Base-by-base conservation (phyloP, 352 stramenopile species). In the Peronospora farinosa region DNA sequence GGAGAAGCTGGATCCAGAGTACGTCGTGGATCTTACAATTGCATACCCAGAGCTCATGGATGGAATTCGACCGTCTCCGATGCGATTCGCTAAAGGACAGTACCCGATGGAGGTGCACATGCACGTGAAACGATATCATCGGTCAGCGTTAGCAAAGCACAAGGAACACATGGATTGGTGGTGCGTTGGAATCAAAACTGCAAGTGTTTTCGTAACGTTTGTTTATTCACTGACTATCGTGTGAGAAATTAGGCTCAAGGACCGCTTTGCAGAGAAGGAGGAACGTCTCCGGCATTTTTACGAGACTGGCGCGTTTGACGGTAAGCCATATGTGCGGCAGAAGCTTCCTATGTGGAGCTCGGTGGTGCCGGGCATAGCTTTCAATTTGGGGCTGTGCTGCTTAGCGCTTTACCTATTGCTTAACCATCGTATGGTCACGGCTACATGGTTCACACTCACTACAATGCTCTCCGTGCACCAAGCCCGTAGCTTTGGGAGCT, bases 21-120 rank as follows among this genome's bases (percentile, higher is more conserved):
- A 67, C 25, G 64, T 92, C 12, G 52, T 92, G 11, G 81, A 92
- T 50, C 49, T 90, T 2, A 92, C 81, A 1, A 68, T 92, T 17
- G 81, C 65, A 7, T 92, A 88, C 57, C 78, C 78, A 0, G 78
- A 92, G 52, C 77, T 92, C 1, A 60, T 70, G 8, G 45, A 83
- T 13, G 81, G 81, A 15, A 46, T 92, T 23, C 59, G 78, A 42
- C 81, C 81, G 5, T 92, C 81, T 3, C 81, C 81, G 50, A 46
- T 88, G 11, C 76, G 78, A 28, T 81, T 88, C 9, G 50, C 74
- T 0, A 47, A 65, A 37, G 81, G 81, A 5, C 81, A 88, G 39
- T 87, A 76, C 47, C 81, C 81, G 7, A 72, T 48, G 7, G 72
- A 82, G 31, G 81, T 92, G 21, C 76, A 90, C 53, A 75, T 92